Percentiles rank a stretch among this genome's conserved stretches.
Evolutionary conservation across 2,329 filamentous ascomycete genomes (phyloP).

Genomic region (Beauveria sp.): DNA sequence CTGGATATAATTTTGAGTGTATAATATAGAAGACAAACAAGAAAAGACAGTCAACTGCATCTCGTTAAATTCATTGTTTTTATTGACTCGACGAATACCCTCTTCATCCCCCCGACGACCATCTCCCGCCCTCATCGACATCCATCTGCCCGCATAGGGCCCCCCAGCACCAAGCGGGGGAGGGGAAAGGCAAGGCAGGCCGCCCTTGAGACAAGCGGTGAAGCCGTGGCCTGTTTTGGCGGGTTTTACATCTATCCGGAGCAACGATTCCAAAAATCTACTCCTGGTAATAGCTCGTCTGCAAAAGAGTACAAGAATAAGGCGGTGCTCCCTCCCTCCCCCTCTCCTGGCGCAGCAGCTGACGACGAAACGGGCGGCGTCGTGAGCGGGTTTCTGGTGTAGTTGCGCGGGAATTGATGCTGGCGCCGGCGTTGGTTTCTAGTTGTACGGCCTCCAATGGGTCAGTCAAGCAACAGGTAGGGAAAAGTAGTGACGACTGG

Average conservation of each 20-base stretch:
- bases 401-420: not conserved
- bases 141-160: conserved; percentile 6
- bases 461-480: not conserved
- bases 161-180: not conserved
- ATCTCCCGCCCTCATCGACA: conserved; percentile 3
- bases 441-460: conserved; percentile 5
- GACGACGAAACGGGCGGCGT: not conserved
- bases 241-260: not conserved
- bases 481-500: not conserved
- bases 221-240: conserved; percentile 3
- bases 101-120: conserved; percentile 7
- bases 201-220: conserved; percentile 10
- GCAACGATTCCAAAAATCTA: too few species aligned
- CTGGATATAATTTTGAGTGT: too few species aligned
- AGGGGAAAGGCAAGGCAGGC: not conserved
- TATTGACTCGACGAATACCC: not conserved
- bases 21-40: not conserved
- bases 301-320: not conserved
- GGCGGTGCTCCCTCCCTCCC: not conserved
- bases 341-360: not conserved
- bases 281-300: not conserved
- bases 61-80: not conserved
- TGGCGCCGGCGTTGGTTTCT: not conserved
- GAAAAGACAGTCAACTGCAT: not conserved
- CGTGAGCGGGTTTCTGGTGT: not conserved